Base-by-base conservation (phyloP, 495 filamentous ascomycete species). In the Penicillium pancosmium region DNA sequence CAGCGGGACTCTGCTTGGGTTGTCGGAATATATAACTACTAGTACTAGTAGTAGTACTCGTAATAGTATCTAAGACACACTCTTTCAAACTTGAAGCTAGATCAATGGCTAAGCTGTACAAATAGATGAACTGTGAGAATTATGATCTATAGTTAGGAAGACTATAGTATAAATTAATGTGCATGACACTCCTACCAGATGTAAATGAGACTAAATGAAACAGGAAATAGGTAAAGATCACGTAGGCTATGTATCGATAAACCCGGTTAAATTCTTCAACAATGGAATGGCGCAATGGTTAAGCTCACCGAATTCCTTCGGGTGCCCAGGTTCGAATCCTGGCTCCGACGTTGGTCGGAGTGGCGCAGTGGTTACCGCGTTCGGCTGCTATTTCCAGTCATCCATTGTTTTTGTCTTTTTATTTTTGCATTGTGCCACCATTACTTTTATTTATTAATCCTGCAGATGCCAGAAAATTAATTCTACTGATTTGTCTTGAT, bases 301-400 rank as follows among this genome's bases (percentile, higher is more conserved):
- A 48, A 48, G 46, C 46, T 48, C 46, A 48, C 46, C 46, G 46
- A 48, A 48, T 48, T 48, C 46, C 46, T 48, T 48, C 46, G 46
- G 46, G 46, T 48, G 46, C 46, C 46, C 46, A 48, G 46, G 46
- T 48, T 48, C 46, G 46, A 48, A 48, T 48, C 46, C 46, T 48
- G 46, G 46, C 46, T 48, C 46, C 46, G 46, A 48, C 46, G 46
- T 48, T 48, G 46, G 46, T 48, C 46, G 46, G 46, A 48, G 46
- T 48, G 46, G 46, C 46, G 46, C 46, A 48, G 46, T 48, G 46
- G 46, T 48, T 48, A 48, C 46, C 46, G 46, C 46, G 46, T 48
- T 48, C 46, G 46, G 46, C 46, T 48, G 46, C 46, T 48, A 48
- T 48, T 48, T 48, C 46, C 46, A 19, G 46, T 27, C 23, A 27